Base-by-base conservation (phyloP, 2,329 filamentous ascomycete species). In the Waltergamsia citrina region DNA sequence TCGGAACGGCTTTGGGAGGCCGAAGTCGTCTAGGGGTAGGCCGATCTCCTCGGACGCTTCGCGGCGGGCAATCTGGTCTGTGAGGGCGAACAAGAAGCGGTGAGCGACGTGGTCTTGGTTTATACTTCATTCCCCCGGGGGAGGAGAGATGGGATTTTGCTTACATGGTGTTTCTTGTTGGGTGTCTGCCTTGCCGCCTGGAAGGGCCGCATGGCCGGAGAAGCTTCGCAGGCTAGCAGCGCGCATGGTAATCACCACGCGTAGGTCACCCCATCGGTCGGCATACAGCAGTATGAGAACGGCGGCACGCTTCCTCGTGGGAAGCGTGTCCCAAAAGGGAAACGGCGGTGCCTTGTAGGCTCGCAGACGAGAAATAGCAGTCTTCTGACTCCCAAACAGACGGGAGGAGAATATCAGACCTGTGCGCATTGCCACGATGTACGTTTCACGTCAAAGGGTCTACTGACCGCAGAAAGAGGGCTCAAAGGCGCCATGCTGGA, bases 11-110 rank as follows among this genome's bases (percentile, higher is more conserved):
- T 66, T 62, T 2, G 85, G 85, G 20, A 94, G 69, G 39, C 74
- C 73, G 37, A 54, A 48, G 50, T 87, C 76, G 45, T 78, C 69
- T 49, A 80, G 68, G 2, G 90, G 85, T 3, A 96, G 75, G 2
- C 90, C 90, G 43, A 96, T 94, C 56, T 96, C 90, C 56, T 96
- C 90, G 54, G 74, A 83, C 1, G 90, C 88, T 65, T 96, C 90
- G 42, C 90, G 77, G 16, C 90, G 77, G 7, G 90, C 87, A 33
- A 88, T 93, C 50, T 88, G 73, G 56, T 85, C 85, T 59, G 66
- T 2, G 65, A 4, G 12, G 14, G 8, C 3, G 3, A 14, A 14
- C 4, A 16, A 11, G 14, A 11, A 7, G 15, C 14, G 10, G 27
- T 36, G 6, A 32, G 30, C 16, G 10, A 5, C 14, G 15, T 6